Evolutionary conservation across 495 filamentous ascomycete species (phyloP), one percentile per base, ranked within the genome.

Genomic region (Neurospora sp.): DNA sequence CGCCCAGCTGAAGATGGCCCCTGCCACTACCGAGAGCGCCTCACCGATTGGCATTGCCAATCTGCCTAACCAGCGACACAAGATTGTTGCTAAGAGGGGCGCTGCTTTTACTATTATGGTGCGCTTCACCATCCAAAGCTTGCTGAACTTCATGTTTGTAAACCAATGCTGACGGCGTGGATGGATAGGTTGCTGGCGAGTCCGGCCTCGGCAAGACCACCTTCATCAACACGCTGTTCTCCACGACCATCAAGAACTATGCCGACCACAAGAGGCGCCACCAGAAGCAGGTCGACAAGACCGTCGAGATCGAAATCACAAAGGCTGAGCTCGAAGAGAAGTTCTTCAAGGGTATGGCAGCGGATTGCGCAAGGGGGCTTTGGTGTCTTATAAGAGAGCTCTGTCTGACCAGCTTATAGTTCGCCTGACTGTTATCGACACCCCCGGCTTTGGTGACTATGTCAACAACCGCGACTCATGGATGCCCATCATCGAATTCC

Each of bases 221-320:
- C 74, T 99, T 99, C 86, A 98, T 99, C 90, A 99, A 99, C 90
- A 99, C 96, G 70, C 89, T 99, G 41, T 99, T 99, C 86, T 98
- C 96, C 69, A 99, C 96, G 73, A 99, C 96, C 77, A 99, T 99
- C 88, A 99, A 99, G 88, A 99, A 98, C 89, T 99, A 99, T 82
- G 95, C 96, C 86, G 96, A 99, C 82, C 96, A 99, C 88, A 94
- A 96, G 86, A 92, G 93, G 82, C 92, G 96, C 77, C 96, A 99
- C 84, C 93, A 94, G 84, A 99, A 99, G 89, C 96, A 99, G 85
- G 87, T 97, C 71, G 96, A 99, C 87, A 98, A 98, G 85, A 99
- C 96, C 10, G 96, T 99, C 71, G 96, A 99, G 86, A 99, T 99
- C 79, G 96, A 98, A 82, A 99, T 99, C 80, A 99, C 96, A 81